Evolutionary conservation across 2,329 filamentous ascomycete genomes (phyloP).

Genomic region (Ophiocordyceps robertsii): DNA sequence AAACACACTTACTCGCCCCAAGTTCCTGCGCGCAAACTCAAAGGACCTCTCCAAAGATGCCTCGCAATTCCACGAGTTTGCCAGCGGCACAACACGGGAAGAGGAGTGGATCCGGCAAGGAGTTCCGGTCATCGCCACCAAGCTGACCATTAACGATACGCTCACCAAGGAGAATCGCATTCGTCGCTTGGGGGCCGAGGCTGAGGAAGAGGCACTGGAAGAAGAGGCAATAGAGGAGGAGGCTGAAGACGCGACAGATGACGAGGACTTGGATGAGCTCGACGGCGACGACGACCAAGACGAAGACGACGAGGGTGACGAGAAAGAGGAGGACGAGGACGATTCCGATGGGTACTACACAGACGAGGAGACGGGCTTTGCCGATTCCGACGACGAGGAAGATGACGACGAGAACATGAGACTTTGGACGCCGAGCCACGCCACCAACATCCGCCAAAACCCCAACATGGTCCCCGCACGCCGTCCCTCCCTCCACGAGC

Average conservation of each 20-base stretch:
- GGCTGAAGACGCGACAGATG: conserved; percentile 25
- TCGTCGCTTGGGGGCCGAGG: conserved; percentile 73
- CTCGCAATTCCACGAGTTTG: conserved; percentile 79
- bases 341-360: conserved; percentile 63
- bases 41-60: conserved; percentile 39
- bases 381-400: conserved; percentile 54
- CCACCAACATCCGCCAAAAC: conserved; percentile 20
- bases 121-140: conserved; percentile 46
- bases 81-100: conserved; percentile 64
- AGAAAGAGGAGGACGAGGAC: conserved; percentile 40
- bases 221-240: conserved; percentile 38
- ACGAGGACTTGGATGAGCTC: conserved; percentile 34
- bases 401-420: conserved; percentile 51
- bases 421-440: conserved; percentile 38
- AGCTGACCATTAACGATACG: conserved; percentile 81
- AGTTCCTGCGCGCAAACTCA: conserved; percentile 36
- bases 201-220: conserved; percentile 75
- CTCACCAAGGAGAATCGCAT: conserved; percentile 83
- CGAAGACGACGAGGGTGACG: conserved; percentile 35
- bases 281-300: conserved; percentile 39
- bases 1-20: conserved; percentile 17
- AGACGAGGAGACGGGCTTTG: conserved; percentile 54
- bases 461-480: conserved; percentile 19
- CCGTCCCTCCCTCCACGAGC: conserved; percentile 26
- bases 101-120: conserved; percentile 83